Conservation (phyloP, 306 rosid genomes). For the Prunus fruticosa region DNA sequence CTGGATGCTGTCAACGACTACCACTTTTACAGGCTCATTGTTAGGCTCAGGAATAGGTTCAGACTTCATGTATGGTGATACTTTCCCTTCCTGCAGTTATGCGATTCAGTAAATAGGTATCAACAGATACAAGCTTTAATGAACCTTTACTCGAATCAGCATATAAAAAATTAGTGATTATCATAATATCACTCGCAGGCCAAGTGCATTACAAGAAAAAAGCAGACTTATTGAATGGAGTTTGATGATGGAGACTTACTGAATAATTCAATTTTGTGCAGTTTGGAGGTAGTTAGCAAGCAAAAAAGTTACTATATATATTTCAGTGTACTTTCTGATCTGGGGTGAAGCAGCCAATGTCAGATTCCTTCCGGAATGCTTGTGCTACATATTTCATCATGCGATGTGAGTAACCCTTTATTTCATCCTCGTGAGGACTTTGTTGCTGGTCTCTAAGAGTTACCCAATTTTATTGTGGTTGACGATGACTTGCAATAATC, state of each 20-base stretch:
- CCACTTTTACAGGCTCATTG: constrained; percentile 84
- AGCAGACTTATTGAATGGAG: background rate
- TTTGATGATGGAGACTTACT: constrained; percentile 15
- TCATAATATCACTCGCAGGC: background rate
- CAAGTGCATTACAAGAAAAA: constrained; percentile 3
- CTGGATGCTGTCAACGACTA: constrained; percentile 64
- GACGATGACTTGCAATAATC: background rate
- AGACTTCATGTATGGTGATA: constrained; percentile 59
- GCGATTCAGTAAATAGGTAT: constrained; percentile 17
- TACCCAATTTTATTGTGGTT: background rate
- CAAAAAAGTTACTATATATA: constrained; percentile 62
- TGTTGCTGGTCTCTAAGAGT: background rate
- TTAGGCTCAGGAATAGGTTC: constrained; percentile 80
- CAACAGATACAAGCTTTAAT: background rate
- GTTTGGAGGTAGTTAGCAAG: constrained; percentile 60
- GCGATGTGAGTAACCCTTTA: constrained; percentile 52
- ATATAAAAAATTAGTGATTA: background rate
- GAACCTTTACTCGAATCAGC: background rate
- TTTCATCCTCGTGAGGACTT: background rate
- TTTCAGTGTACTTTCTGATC: constrained; percentile 72
- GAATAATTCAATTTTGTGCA: constrained; percentile 27
- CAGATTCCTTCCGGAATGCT: constrained; percentile 95
- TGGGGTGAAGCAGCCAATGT: constrained; percentile 95
- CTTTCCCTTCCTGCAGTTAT: constrained; percentile 62
- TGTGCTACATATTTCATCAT: constrained; percentile 96